Base-by-base conservation (phyloP, 495 filamentous ascomycete genomes). In the Penicillium daleae region DNA sequence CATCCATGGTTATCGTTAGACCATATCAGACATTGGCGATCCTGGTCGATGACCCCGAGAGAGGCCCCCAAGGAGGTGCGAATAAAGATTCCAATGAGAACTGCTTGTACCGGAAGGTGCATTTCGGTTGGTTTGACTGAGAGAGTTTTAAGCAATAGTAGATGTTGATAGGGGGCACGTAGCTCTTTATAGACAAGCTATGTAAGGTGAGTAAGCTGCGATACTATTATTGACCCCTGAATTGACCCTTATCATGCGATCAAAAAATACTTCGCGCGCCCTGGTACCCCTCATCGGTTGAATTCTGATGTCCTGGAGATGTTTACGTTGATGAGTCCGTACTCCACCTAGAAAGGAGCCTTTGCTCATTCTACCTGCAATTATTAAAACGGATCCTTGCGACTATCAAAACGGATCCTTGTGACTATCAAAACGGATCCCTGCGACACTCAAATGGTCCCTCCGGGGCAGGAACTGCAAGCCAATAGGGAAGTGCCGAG, bases 1-100 rank as follows among this genome's bases (percentile, higher is more conserved):
- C 56, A 59, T 35, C 21, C 51, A 56, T 64, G 13, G 40, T 59
- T 64, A 56, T 59, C 50, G 31, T 60, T 40, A 3, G 56, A 64
- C 48, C 29, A 64, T 58, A 63, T 63, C 24, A 57, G n/a, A 44
- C 35, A 63, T 39, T 63, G 5, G 42, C 44, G 39, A 52, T 57
- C 51, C 46, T 50, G 24, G 24, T 50, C 24, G 46, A 50, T 50
- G 24, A 50, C 24, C n/a, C 46, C 46, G 46, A 50, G 46, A 24
- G 26, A 29, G 24, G 46, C 46, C 46, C 46, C 46, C 5, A 50
- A 50, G 12, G 46, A 27, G 13, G 6, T 29, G 24, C 46, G 24
- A 50, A 50, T 50, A 3, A 27, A 50, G 12, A 29, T 0, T 50
- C 46, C 24, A 29, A 50, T 2, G 22, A 50, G 46, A 50, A 29